Conservation (phyloP, 768 basidiomycete genomes). For the Suillus alpinus region DNA sequence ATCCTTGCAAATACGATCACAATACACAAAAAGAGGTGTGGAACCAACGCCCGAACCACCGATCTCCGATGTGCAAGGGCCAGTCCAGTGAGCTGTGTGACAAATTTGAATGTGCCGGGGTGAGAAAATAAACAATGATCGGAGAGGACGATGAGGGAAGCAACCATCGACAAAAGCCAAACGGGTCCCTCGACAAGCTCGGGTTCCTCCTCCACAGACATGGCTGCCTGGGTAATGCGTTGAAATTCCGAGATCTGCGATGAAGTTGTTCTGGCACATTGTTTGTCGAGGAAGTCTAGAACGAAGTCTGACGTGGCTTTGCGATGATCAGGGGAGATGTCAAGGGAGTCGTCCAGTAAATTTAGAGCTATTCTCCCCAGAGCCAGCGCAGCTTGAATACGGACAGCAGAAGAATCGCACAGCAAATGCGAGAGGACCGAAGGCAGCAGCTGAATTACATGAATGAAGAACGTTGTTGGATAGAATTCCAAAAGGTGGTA, state of each 20-base stretch:
- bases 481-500: conserved; percentile 21
- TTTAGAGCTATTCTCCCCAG: conserved; percentile 25
- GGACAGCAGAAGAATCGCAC: conserved; percentile 14
- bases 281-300: conserved; percentile 22
- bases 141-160: conserved; percentile 47
- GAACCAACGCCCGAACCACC: conserved; percentile 36
- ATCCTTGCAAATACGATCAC: conserved; percentile 55
- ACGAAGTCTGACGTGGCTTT: conserved; percentile 24
- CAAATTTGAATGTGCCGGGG: conserved; percentile 34
- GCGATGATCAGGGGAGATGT: conserved; percentile 26
- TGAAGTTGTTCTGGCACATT: conserved; percentile 6
- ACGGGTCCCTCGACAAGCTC: conserved; percentile 29
- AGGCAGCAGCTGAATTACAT: conserved; percentile 21
- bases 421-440: conserved; percentile 14
- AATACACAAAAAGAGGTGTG: conserved; percentile 51
- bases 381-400: conserved; percentile 19
- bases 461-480: conserved; percentile 15
- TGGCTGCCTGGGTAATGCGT: conserved; percentile 25
- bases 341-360: conserved; percentile 30
- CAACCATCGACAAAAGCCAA: conserved; percentile 44
- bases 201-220: conserved; percentile 20
- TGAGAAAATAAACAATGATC: conserved; percentile 44
- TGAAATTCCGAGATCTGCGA: conserved; percentile 17
- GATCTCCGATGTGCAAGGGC: conserved; percentile 33
- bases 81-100: conserved; percentile 33